These are phyloP conservation scores for Paecilomyces sp. DNA, from an alignment of 2,329 filamentous ascomycete genomes.

Conservation along the genomic window DNA sequence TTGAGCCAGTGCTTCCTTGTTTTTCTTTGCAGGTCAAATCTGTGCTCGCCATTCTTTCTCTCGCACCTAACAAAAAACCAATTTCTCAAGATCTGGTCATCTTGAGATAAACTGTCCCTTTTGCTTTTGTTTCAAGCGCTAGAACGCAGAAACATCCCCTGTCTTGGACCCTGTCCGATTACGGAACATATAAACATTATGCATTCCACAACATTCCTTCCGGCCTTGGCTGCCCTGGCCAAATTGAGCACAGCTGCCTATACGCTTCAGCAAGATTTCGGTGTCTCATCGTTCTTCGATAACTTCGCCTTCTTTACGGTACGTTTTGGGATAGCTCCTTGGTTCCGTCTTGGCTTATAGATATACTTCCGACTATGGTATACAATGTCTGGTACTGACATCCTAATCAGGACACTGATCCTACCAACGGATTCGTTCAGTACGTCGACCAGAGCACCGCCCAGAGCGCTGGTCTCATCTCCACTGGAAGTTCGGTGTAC, in stretches of 20 bases:
- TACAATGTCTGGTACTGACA: neutral
- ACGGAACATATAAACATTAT: slow-evolving; percentile 10
- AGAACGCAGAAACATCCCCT: neutral
- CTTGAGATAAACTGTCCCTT: neutral
- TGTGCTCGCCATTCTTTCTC: neutral
- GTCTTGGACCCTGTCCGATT: neutral
- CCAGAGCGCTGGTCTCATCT: slow-evolving; percentile 51
- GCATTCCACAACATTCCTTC: slow-evolving; percentile 21
- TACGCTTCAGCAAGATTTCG: slow-evolving; percentile 43
- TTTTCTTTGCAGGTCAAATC: neutral
- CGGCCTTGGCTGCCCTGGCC: slow-evolving; percentile 20
- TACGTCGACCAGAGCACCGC: slow-evolving; percentile 59
- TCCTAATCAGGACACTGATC: slow-evolving; percentile 46
- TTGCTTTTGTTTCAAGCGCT: neutral
- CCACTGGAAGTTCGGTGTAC: slow-evolving; percentile 52
- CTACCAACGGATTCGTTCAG: slow-evolving; percentile 67
- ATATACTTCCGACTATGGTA: neutral
- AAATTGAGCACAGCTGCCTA: slow-evolving; percentile 29
- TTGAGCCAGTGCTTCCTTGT: neutral
- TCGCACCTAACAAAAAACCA: neutral
- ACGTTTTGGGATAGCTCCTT: slow-evolving; percentile 9
- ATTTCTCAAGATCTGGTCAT: neutral
- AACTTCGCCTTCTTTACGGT: slow-evolving; percentile 40
- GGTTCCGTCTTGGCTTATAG: neutral
- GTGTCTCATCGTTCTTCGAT: slow-evolving; percentile 11